Evolutionary conservation across 805 yeast genomes (phyloP).

Genomic region (Yamadazyma olivae): DNA sequence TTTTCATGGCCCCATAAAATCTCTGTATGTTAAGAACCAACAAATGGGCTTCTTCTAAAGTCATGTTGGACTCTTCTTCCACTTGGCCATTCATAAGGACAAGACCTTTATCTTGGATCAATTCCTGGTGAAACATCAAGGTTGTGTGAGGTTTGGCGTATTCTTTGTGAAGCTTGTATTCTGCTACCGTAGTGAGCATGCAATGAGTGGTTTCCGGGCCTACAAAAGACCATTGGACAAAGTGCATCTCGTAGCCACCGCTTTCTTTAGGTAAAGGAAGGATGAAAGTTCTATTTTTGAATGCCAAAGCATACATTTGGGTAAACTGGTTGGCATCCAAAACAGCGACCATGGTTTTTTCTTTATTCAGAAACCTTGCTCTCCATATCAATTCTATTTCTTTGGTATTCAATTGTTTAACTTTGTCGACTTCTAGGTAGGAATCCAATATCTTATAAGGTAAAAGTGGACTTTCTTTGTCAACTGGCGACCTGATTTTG

Average conservation of each 20-base stretch:
- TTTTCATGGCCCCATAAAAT: slow-evolving; percentile 68
- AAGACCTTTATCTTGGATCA: slow-evolving; percentile 53
- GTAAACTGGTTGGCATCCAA: slow-evolving; percentile 57
- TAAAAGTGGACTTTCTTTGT: slow-evolving; percentile 28
- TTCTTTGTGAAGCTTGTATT: slow-evolving; percentile 85
- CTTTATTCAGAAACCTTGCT: slow-evolving; percentile 69
- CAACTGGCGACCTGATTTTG: slow-evolving; percentile 34
- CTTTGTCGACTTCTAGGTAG: slow-evolving; percentile 67
- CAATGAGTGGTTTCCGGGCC: slow-evolving; percentile 84
- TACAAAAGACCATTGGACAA: slow-evolving; percentile 89
- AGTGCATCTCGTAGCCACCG: slow-evolving; percentile 75
- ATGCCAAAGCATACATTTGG: slow-evolving; percentile 62
- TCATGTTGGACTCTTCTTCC: slow-evolving; percentile 66
- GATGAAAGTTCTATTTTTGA: slow-evolving; percentile 77
- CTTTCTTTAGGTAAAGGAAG: slow-evolving; percentile 75
- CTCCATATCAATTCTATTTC: slow-evolving; percentile 87
- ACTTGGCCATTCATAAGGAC: slow-evolving; percentile 86
- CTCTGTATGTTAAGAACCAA: slow-evolving; percentile 74
- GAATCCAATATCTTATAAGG: slow-evolving; percentile 75
- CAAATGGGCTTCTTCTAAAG: slow-evolving; percentile 73
- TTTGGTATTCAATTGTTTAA: slow-evolving; percentile 49
- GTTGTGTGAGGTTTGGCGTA: slow-evolving; percentile 96
- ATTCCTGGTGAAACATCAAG: slow-evolving; percentile 79
- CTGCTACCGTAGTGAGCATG: slow-evolving; percentile 86
- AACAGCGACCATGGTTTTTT: slow-evolving; percentile 62